Evolutionary conservation across 768 basidiomycete species (phyloP).

Genomic region (Mycena polygramma): DNA sequence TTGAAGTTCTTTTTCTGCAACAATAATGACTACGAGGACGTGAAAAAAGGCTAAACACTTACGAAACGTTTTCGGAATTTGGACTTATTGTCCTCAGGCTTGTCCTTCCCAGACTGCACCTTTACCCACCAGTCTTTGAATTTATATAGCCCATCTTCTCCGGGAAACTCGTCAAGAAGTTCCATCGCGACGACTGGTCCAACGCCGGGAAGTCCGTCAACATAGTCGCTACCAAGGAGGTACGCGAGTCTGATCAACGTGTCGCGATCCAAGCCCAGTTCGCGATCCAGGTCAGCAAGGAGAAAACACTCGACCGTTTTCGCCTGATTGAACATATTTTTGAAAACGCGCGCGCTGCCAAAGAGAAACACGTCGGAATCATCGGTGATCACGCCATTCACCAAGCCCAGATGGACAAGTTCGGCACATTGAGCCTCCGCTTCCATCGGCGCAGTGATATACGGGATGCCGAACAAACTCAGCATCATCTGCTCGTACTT

Average conservation of each 20-base stretch:
- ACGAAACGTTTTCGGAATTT: constrained; percentile 90
- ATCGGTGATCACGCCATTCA: constrained; percentile 98
- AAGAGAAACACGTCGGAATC: constrained; percentile 99
- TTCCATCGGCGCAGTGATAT: constrained; percentile 99
- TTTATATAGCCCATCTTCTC: constrained; percentile 82
- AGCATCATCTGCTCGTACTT: constrained; percentile 76
- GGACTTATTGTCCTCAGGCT: constrained; percentile 75
- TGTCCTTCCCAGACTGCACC: constrained; percentile 93
- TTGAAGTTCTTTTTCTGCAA: constrained; percentile 91
- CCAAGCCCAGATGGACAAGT: constrained; percentile 85
- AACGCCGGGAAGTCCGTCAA: constrained; percentile 90
- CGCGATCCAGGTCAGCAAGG: constrained; percentile 83
- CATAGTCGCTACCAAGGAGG: constrained; percentile 96
- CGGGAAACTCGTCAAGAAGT: constrained; percentile 92
- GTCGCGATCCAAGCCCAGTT: constrained; percentile 89
- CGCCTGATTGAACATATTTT: constrained; percentile 99
- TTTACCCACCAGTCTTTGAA: constrained; percentile 96
- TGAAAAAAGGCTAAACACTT: constrained; percentile 45
- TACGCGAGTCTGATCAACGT: constrained; percentile 92
- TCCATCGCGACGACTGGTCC: constrained; percentile 99
- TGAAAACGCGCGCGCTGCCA: constrained; percentile 94
- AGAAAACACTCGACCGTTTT: constrained; percentile 99
- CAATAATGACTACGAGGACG: background rate
- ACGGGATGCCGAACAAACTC: constrained; percentile 95
- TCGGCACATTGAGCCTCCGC: constrained; percentile 99